Percentiles rank a stretch among this genome's conserved stretches.
These are phyloP conservation scores for Striga asiatica DNA, from an alignment of 257 asterid genomes.

Conservation along the genomic window DNA sequence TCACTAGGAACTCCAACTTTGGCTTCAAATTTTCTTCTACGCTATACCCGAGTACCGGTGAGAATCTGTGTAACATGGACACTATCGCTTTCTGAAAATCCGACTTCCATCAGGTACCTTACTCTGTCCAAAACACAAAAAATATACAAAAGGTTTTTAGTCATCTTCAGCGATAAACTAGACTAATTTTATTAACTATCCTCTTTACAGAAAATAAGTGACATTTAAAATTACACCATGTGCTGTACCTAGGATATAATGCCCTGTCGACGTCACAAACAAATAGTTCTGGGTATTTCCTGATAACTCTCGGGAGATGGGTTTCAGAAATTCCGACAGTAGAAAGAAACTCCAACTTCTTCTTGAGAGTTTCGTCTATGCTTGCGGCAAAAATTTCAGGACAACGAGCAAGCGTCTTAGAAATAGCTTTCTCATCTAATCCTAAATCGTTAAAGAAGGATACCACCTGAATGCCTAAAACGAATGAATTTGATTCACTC, in stretches of 20 bases:
- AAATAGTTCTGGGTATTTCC: conserved; percentile 81
- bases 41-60: conserved; percentile 87
- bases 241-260: conserved; percentile 69
- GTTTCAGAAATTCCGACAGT: conserved; percentile 45
- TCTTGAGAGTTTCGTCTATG: conserved; percentile 58
- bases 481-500: background rate
- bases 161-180: background rate
- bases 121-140: conserved; percentile 27
- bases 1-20: conserved; percentile 54
- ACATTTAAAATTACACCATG: background rate
- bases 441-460: conserved; percentile 65
- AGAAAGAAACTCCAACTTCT: conserved; percentile 58
- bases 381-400: conserved; percentile 76
- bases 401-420: conserved; percentile 60
- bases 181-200: background rate
- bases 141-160: background rate
- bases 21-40: conserved; percentile 70
- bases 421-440: conserved; percentile 53
- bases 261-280: conserved; percentile 69
- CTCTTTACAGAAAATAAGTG: background rate
- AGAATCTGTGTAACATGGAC: conserved; percentile 67
- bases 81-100: conserved; percentile 59
- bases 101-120: conserved; percentile 50
- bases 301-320: conserved; percentile 63
- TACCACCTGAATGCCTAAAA: conserved; percentile 41